Conservation (phyloP, 2,329 filamentous ascomycete species). For the Ascochyta clinopodiicola region DNA sequence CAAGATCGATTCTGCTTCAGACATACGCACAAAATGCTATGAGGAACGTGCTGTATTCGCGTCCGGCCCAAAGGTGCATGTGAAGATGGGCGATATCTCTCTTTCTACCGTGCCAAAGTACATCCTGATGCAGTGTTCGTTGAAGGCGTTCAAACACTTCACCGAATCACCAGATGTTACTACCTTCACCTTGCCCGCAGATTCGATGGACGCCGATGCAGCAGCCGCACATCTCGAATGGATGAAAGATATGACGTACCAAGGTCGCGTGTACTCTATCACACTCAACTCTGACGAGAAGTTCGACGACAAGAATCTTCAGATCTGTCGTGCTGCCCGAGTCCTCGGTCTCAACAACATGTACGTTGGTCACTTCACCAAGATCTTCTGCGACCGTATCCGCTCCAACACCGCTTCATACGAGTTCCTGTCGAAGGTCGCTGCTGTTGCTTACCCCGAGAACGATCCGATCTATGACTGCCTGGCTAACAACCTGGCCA, state of each 20-base stretch:
- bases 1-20: conserved; percentile 10
- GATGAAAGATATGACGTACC: conserved; percentile 35
- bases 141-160: conserved; percentile 31
- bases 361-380: conserved; percentile 43
- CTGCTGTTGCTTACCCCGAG: conserved; percentile 16
- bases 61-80: conserved; percentile 27
- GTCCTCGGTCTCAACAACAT: conserved; percentile 35
- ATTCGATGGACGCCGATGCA: conserved; percentile 26
- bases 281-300: conserved; percentile 22
- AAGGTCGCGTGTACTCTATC: conserved; percentile 32
- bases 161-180: conserved; percentile 18
- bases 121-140: conserved; percentile 38
- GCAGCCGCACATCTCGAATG: conserved; percentile 28
- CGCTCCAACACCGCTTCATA: conserved; percentile 21
- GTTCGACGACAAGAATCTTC: conserved; percentile 30
- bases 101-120: conserved; percentile 30
- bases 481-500: conserved; percentile 34
- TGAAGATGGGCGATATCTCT: conserved; percentile 26
- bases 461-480: conserved; percentile 41
- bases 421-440: conserved; percentile 30
- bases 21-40: conserved; percentile 33
- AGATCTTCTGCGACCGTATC: conserved; percentile 35
- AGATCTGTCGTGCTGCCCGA: conserved; percentile 33
- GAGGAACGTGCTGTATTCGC: conserved; percentile 29
- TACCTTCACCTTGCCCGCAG: conserved; percentile 21